phyloP scores from a whole-genome alignment of 345 rosid species.

The Populus deltoides region DNA sequence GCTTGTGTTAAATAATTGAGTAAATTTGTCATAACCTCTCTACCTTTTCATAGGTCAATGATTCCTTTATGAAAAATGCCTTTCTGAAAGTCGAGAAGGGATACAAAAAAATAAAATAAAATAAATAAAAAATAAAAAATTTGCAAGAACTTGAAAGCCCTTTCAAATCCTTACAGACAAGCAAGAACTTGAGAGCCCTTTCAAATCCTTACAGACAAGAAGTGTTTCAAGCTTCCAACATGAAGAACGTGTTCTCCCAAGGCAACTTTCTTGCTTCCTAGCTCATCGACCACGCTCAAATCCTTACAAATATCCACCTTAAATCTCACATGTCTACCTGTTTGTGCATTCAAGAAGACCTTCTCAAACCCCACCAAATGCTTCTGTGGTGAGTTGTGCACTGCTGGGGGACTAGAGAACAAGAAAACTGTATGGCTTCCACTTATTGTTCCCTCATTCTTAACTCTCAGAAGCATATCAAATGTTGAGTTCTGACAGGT shows the following conservation, averaged over 20 bases:
- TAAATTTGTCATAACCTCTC: constrained; percentile 8
- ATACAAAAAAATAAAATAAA: not conserved
- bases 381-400: constrained; percentile 64
- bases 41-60: constrained; percentile 14
- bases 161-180: not conserved
- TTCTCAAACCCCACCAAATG: constrained; percentile 71
- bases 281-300: constrained; percentile 70
- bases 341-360: constrained; percentile 37
- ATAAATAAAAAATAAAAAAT: not conserved
- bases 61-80: constrained; percentile 6
- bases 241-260: constrained; percentile 71
- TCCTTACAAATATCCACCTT: constrained; percentile 70
- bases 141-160: no score
- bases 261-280: constrained; percentile 54
- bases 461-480: constrained; percentile 50
- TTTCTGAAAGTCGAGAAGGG: not conserved
- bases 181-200: constrained; percentile 9
- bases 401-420: constrained; percentile 65
- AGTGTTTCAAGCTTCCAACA: constrained; percentile 63
- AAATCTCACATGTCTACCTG: constrained; percentile 45
- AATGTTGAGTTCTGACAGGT: constrained; percentile 46
- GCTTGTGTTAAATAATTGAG: constrained; percentile 9
- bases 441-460: constrained; percentile 43
- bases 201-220: constrained; percentile 55
- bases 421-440: constrained; percentile 75